Conservation (phyloP, 2,329 filamentous ascomycete genomes). For the Fusarium lateritium region DNA sequence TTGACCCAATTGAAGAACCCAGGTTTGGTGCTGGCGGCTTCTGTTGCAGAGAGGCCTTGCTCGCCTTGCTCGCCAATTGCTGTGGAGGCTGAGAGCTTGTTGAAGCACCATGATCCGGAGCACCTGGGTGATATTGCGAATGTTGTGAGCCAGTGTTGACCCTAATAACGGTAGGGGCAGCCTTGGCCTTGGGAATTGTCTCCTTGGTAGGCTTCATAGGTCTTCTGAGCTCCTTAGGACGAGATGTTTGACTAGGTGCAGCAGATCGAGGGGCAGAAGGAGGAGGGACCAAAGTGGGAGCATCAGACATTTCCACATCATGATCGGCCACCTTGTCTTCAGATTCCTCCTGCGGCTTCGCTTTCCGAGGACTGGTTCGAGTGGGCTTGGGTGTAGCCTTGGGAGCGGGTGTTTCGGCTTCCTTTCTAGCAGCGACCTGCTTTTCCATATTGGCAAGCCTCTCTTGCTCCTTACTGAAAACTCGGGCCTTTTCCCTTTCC, state of each 20-base stretch:
- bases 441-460: conserved; percentile 68
- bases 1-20: conserved; percentile 69
- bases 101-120: conserved; percentile 62
- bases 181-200: conserved; percentile 70
- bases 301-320: conserved; percentile 71
- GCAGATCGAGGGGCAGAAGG: conserved; percentile 70
- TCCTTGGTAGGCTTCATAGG: conserved; percentile 76
- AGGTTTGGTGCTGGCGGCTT: conserved; percentile 72
- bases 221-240: conserved; percentile 69
- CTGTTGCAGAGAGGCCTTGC: conserved; percentile 74
- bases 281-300: conserved; percentile 69
- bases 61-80: conserved; percentile 74
- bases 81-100: conserved; percentile 57
- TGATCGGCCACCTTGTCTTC: conserved; percentile 50
- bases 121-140: conserved; percentile 71
- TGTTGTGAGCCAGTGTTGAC: conserved; percentile 78
- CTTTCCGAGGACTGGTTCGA: conserved; percentile 68
- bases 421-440: conserved; percentile 67
- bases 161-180: conserved; percentile 78
- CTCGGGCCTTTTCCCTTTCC: conserved; percentile 76
- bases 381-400: conserved; percentile 62
- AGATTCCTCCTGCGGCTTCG: conserved; percentile 54
- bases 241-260: conserved; percentile 62
- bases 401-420: conserved; percentile 61
- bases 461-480: conserved; percentile 72